phyloP scores from a whole-genome alignment of 805 yeast species.

The Wickerhamiella dianesei region DNA sequence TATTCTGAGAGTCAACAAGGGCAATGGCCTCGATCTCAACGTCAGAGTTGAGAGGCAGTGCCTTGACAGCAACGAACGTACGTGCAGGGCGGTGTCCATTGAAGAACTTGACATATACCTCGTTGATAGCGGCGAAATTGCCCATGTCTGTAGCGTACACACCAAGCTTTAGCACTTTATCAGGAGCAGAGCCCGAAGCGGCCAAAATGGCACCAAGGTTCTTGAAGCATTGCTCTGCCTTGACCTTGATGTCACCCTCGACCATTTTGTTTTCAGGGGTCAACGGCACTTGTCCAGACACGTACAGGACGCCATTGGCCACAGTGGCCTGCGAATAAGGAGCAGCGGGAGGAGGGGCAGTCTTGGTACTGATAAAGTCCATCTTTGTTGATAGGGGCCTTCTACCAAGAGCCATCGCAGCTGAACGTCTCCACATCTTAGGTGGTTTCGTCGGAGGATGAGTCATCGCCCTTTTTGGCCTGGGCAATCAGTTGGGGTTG shows the following conservation, averaged over 20 bases:
- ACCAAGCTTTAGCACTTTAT: slow-evolving; percentile 76
- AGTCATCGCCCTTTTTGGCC: no score
- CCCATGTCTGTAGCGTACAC: slow-evolving; percentile 85
- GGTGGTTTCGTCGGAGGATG: not conserved
- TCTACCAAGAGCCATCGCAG: not conserved
- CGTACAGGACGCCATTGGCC: slow-evolving; percentile 75
- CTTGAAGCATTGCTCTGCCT: slow-evolving; percentile 29
- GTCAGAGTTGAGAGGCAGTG: slow-evolving; percentile 75
- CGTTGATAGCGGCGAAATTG: slow-evolving; percentile 73
- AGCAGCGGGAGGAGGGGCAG: slow-evolving; percentile 95
- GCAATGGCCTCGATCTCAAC: slow-evolving; percentile 91
- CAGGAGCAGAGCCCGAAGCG: slow-evolving; percentile 73
- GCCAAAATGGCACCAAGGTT: slow-evolving; percentile 49
- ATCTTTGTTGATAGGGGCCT: slow-evolving; percentile 4
- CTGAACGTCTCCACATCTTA: not conserved
- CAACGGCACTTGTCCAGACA: slow-evolving; percentile 91
- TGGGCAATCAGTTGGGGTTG: no score
- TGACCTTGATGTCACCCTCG: slow-evolving; percentile 50
- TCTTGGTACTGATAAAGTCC: slow-evolving; percentile 31
- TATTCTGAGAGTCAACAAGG: slow-evolving; percentile 31
- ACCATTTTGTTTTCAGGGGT: slow-evolving; percentile 67
- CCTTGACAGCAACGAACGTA: slow-evolving; percentile 91
- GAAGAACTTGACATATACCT: slow-evolving; percentile 48
- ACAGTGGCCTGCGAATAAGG: slow-evolving; percentile 92
- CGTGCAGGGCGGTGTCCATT: slow-evolving; percentile 59